Conservation (phyloP, 371 early-diverging fungal genomes). For the Mortierella sp. region DNA sequence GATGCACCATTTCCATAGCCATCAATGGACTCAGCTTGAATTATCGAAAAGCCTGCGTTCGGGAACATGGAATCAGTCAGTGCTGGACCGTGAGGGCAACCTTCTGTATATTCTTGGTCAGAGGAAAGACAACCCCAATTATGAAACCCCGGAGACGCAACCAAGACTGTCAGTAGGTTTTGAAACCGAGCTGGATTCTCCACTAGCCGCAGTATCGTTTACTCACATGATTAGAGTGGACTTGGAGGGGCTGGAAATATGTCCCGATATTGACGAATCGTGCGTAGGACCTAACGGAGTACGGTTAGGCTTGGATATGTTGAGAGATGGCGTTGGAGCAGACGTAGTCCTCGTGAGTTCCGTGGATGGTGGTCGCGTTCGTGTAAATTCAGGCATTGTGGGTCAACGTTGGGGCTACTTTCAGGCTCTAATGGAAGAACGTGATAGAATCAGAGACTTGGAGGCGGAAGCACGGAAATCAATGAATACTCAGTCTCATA, state of each 20-base stretch:
- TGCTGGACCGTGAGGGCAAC: slow-evolving; percentile 60
- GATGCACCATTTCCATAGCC: slow-evolving; percentile 58
- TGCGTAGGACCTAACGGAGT: slow-evolving; percentile 63
- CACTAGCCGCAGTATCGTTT: slow-evolving; percentile 47
- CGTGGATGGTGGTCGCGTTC: slow-evolving; percentile 65
- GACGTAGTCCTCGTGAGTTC: slow-evolving; percentile 68
- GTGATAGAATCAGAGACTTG: slow-evolving; percentile 18
- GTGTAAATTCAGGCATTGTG: slow-evolving; percentile 74
- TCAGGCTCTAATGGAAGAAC: slow-evolving; percentile 63
- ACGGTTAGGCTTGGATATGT: slow-evolving; percentile 71
- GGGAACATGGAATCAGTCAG: slow-evolving; percentile 65
- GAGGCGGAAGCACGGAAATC: neutral
- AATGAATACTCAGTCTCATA: neutral
- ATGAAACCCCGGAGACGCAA: neutral
- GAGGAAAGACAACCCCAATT: slow-evolving; percentile 10
- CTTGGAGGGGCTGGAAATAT: slow-evolving; percentile 76
- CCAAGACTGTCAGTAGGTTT: neutral
- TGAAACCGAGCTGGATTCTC: neutral
- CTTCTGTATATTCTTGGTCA: slow-evolving; percentile 64
- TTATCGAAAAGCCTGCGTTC: slow-evolving; percentile 59
- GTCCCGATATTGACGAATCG: slow-evolving; percentile 58
- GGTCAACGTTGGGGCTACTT: slow-evolving; percentile 76
- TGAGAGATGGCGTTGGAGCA: slow-evolving; percentile 67
- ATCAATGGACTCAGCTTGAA: slow-evolving; percentile 61
- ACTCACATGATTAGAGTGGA: slow-evolving; percentile 75